These are phyloP conservation scores for Aureobasidium lini DNA, from an alignment of 2,329 filamentous ascomycete genomes.

Conservation along the genomic window DNA sequence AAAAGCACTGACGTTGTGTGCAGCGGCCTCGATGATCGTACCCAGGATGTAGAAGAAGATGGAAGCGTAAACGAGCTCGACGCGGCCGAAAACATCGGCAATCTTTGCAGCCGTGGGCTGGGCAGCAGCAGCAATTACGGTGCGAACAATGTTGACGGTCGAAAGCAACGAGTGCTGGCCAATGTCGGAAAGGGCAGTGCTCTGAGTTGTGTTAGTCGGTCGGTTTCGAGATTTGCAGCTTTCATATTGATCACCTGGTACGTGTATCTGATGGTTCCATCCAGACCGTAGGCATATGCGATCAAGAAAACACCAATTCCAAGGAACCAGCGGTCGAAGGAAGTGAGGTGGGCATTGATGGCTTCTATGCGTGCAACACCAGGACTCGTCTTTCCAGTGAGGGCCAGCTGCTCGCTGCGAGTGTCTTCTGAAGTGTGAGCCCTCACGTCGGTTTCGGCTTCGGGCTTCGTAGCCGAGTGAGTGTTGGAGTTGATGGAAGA, in stretches of 20 bases:
- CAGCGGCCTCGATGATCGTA: constrained; percentile 49
- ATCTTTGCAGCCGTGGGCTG: constrained; percentile 51
- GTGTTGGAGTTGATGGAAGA: not conserved
- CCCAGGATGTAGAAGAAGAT: constrained; percentile 50
- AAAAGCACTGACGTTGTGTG: constrained; percentile 45
- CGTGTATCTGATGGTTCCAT: constrained; percentile 48
- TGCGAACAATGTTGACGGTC: constrained; percentile 51
- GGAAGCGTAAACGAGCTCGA: constrained; percentile 50
- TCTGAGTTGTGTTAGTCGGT: constrained; percentile 25
- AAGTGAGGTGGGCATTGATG: constrained; percentile 46
- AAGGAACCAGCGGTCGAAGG: constrained; percentile 47
- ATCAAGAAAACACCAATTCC: constrained; percentile 56
- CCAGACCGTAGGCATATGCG: constrained; percentile 57
- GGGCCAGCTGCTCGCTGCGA: constrained; percentile 12
- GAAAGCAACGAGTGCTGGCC: constrained; percentile 48
- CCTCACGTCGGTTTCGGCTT: not conserved
- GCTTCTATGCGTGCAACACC: constrained; percentile 56
- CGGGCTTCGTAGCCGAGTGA: not conserved
- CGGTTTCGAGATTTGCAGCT: not conserved
- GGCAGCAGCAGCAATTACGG: constrained; percentile 53
- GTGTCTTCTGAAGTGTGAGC: not conserved
- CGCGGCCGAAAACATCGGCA: constrained; percentile 51
- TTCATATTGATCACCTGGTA: constrained; percentile 34
- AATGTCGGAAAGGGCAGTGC: constrained; percentile 48
- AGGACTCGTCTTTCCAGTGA: constrained; percentile 33